These are phyloP conservation scores for Tuber brumale DNA, from an alignment of 495 filamentous ascomycete species.

Conservation along the genomic window DNA sequence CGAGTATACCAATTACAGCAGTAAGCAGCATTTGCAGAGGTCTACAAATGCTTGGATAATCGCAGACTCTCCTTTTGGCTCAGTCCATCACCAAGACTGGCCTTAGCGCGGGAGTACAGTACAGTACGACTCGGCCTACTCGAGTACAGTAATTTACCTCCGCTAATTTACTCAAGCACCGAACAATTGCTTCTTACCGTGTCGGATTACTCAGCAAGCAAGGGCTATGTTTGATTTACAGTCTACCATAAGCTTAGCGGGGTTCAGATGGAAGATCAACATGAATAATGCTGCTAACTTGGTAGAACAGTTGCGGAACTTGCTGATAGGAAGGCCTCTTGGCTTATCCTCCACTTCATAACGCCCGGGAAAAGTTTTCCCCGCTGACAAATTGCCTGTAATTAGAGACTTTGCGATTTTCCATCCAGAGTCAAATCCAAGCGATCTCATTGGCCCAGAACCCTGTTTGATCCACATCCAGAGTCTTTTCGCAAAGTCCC, in stretches of 20 bases:
- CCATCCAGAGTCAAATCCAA: no score
- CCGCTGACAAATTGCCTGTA: not conserved
- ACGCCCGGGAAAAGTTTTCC: not conserved
- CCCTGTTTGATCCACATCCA: no score
- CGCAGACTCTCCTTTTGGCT: not conserved
- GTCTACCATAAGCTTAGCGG: not conserved
- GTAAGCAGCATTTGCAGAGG: not conserved
- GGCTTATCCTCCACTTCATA: not conserved
- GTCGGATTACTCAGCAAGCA: not conserved
- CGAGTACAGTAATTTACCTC: not conserved
- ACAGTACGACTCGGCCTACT: no score
- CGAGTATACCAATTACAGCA: not conserved
- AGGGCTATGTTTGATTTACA: not conserved
- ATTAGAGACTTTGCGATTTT: no score
- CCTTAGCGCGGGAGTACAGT: not conserved
- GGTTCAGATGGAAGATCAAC: not conserved
- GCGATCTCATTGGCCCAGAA: no score
- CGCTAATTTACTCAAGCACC: not conserved
- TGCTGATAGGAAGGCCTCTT: not conserved
- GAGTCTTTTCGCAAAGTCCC: no score
- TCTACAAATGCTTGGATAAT: not conserved
- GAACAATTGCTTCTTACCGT: not conserved
- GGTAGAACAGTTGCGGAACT: not conserved
- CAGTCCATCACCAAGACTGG: not conserved
- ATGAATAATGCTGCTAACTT: not conserved